A percentile compares a stretch with the other conserved stretches of the same genome.
Evolutionary conservation across 2,329 filamentous ascomycete species (phyloP).

Genomic region (Aspergillus viridinutans): DNA sequence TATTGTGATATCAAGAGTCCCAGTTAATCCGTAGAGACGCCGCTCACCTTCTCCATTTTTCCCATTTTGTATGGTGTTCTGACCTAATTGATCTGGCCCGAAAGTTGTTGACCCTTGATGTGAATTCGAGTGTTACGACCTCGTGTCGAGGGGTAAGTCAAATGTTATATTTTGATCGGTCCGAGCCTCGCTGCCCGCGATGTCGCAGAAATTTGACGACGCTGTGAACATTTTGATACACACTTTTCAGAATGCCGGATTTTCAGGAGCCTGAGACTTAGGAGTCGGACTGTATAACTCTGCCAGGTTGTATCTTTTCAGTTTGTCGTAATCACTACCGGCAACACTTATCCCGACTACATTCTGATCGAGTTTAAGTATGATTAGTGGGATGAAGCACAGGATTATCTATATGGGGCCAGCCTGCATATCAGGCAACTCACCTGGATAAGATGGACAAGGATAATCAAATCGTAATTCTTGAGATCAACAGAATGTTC

Average conservation of each 20-base stretch:
- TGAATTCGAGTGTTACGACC: neutral
- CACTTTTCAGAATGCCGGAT: constrained; percentile 1
- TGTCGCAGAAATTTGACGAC: neutral
- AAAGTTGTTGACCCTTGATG: neutral
- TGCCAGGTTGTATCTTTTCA: constrained; percentile 61
- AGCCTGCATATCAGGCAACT: constrained; percentile 16
- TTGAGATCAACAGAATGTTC: constrained; percentile 58
- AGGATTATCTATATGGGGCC: constrained; percentile 2
- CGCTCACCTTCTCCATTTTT: neutral
- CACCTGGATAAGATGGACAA: constrained; percentile 61
- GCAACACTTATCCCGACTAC: constrained; percentile 62
- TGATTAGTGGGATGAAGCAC: constrained; percentile 14
- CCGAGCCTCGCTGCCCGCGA: neutral
- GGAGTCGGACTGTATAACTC: constrained; percentile 55
- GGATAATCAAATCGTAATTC: constrained; percentile 56
- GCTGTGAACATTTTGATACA: neutral
- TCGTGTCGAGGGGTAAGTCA: too few relatives aligned
- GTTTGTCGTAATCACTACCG: constrained; percentile 53
- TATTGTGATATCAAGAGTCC: neutral
- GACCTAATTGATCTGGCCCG: neutral
- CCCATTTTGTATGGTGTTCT: neutral
- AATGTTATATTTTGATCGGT: too few relatives aligned
- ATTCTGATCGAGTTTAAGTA: constrained; percentile 43
- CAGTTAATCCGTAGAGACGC: neutral
- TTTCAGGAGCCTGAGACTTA: constrained; percentile 17